Conservation (phyloP, 2,329 filamentous ascomycete genomes). For the Epichloe coenophiala region DNA sequence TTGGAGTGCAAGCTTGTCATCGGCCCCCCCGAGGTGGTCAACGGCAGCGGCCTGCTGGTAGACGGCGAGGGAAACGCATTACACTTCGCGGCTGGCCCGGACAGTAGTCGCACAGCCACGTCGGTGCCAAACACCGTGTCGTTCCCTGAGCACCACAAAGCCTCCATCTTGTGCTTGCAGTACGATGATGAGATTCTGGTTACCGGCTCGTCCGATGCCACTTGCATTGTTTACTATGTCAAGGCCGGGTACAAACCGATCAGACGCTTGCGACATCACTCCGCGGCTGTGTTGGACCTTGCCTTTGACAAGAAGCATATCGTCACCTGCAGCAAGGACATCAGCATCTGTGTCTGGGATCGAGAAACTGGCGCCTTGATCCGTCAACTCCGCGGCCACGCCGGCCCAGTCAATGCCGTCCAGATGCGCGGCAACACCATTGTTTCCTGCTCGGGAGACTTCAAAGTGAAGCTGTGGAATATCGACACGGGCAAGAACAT, state of each 20-base stretch:
- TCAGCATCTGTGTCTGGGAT: conserved; percentile 89
- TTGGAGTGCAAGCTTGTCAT: conserved; percentile 77
- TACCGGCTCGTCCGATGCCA: conserved; percentile 85
- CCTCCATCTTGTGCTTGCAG: conserved; percentile 87
- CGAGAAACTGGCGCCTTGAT: conserved; percentile 62
- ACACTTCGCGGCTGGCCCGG: conserved; percentile 42
- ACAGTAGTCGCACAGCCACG: conserved; percentile 30
- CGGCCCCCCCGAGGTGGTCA: conserved; percentile 60
- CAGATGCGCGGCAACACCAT: conserved; percentile 88
- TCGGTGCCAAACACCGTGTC: conserved; percentile 42
- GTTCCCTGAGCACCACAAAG: conserved; percentile 62
- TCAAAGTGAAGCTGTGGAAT: conserved; percentile 90
- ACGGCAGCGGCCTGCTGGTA: conserved; percentile 35
- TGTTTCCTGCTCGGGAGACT: conserved; percentile 88
- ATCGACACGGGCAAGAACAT: conserved; percentile 77
- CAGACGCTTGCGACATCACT: conserved; percentile 63
- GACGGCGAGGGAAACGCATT: conserved; percentile 36
- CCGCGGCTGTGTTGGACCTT: conserved; percentile 81
- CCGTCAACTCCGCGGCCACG: conserved; percentile 71
- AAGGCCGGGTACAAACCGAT: conserved; percentile 67
- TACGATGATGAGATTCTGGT: conserved; percentile 90
- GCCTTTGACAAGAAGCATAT: conserved; percentile 88
- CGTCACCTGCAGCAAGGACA: conserved; percentile 93
- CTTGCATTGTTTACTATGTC: conserved; percentile 84
- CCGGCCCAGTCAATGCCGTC: conserved; percentile 89